Conservation (phyloP, 2,329 filamentous ascomycete species). For the Pseudogymnoascus sp. region DNA sequence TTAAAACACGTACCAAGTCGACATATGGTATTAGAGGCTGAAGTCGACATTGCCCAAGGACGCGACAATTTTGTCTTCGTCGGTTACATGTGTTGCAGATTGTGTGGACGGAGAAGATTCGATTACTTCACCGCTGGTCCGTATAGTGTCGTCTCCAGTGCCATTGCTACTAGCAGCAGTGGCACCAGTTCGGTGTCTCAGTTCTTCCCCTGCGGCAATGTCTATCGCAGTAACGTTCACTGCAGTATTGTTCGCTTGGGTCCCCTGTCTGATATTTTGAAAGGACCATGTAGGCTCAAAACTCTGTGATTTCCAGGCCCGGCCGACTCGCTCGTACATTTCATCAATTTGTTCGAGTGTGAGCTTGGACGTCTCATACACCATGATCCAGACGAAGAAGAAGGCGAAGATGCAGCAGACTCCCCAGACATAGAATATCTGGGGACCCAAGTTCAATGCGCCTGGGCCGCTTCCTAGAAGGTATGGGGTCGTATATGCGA, state of each 20-base stretch:
- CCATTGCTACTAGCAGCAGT: constrained; percentile 18
- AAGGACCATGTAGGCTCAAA: constrained; percentile 66
- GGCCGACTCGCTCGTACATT: constrained; percentile 64
- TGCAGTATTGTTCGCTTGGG: constrained; percentile 16
- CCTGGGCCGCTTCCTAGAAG: constrained; percentile 63
- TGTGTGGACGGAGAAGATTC: constrained; percentile 30
- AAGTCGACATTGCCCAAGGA: constrained; percentile 55
- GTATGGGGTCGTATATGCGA: constrained; percentile 74
- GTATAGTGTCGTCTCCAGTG: constrained; percentile 14
- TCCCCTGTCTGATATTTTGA: constrained; percentile 54
- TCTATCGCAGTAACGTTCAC: constrained; percentile 25
- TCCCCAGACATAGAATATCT: constrained; percentile 78
- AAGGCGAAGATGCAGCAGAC: constrained; percentile 64
- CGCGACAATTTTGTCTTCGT: constrained; percentile 47
- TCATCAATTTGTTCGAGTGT: constrained; percentile 73
- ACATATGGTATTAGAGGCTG: constrained; percentile 43
- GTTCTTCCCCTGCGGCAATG: constrained; percentile 19
- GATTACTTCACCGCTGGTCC: constrained; percentile 17
- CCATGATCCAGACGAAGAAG: constrained; percentile 66
- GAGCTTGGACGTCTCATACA: constrained; percentile 71
- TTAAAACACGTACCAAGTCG: neutral
- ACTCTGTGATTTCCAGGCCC: constrained; percentile 61
- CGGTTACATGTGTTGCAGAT: constrained; percentile 26
- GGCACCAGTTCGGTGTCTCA: constrained; percentile 22
- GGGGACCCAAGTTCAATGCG: constrained; percentile 61